Evolutionary conservation across 352 stramenopile species (phyloP).

Genomic region (Globisporangium acanthophoron): DNA sequence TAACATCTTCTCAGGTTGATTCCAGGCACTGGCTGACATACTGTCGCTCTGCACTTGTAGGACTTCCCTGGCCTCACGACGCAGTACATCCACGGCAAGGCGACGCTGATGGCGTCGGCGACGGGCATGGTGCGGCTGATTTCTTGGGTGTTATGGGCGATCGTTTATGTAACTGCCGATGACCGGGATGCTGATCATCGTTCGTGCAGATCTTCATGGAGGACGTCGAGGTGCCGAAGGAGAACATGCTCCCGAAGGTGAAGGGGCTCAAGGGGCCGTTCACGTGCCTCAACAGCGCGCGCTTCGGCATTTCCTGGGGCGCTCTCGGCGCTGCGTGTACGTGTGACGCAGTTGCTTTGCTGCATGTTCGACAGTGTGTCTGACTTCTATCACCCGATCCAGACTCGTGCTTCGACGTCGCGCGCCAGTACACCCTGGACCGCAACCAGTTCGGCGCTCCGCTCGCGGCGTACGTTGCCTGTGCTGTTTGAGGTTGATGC

Average conservation of each 20-base stretch:
- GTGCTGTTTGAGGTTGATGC: neutral
- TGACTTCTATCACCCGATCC: neutral
- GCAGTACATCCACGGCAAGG: slow-evolving; percentile 96
- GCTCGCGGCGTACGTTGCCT: slow-evolving; percentile 81
- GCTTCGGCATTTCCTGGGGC: slow-evolving; percentile 97
- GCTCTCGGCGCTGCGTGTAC: slow-evolving; percentile 91
- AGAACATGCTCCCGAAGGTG: slow-evolving; percentile 91
- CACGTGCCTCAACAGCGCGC: slow-evolving; percentile 96
- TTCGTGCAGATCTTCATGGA: slow-evolving; percentile 93
- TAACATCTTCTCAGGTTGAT: neutral
- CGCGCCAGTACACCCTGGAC: slow-evolving; percentile 94
- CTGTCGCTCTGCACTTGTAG: slow-evolving; percentile 6
- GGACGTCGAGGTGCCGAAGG: slow-evolving; percentile 91
- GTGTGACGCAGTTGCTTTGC: slow-evolving; percentile 3
- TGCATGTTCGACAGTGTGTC: neutral
- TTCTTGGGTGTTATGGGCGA: too few species aligned
- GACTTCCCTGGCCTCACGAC: slow-evolving; percentile 91
- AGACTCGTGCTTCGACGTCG: slow-evolving; percentile 92
- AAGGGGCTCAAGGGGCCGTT: slow-evolving; percentile 94
- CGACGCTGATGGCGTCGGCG: slow-evolving; percentile 90
- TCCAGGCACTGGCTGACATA: neutral
- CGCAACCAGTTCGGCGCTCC: slow-evolving; percentile 95
- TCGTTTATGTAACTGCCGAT: too few species aligned
- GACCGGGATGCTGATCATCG: too few species aligned
- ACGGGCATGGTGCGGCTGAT: slow-evolving; percentile 87